Evolutionary conservation across 1,284 basidiomycete species (phyloP).

Genomic region (Coriolopsis trogii): DNA sequence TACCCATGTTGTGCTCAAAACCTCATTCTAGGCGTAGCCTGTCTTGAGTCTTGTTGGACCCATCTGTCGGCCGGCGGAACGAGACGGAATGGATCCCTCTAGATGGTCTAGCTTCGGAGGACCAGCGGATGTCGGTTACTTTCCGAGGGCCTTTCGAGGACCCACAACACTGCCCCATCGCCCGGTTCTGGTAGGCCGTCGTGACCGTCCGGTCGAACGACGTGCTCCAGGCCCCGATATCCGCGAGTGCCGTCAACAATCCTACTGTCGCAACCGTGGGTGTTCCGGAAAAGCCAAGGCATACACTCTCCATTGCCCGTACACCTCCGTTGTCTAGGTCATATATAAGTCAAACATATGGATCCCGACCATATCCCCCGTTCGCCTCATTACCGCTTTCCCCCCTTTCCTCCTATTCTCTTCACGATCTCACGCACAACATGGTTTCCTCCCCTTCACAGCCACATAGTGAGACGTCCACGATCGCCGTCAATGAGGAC

Average conservation of each 20-base stretch:
- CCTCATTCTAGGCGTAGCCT: too few relatives aligned
- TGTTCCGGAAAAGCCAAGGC: background rate
- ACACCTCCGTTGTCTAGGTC: background rate
- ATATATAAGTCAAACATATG: conserved; percentile 10
- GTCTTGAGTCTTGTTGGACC: too few relatives aligned
- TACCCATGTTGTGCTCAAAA: too few relatives aligned
- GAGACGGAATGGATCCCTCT: background rate
- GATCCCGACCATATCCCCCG: background rate
- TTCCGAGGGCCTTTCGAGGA: too few relatives aligned
- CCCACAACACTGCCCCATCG: background rate
- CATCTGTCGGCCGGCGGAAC: background rate
- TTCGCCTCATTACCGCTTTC: background rate
- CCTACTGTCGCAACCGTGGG: background rate
- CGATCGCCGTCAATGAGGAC: conserved; percentile 27
- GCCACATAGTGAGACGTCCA: conserved; percentile 31
- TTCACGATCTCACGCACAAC: conserved; percentile 15
- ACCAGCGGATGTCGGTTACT: background rate
- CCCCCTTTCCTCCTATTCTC: conserved; percentile 9
- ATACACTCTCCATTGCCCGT: background rate
- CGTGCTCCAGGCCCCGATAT: background rate
- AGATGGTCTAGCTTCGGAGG: background rate
- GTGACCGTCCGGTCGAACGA: too few relatives aligned
- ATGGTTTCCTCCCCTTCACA: conserved; percentile 21
- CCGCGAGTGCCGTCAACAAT: background rate
- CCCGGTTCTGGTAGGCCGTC: too few relatives aligned